Evolutionary conservation across 441 rosid genomes (phyloP), one percentile per base, ranked within the genome.

Genomic region (Bocquillonia castaneifolia): DNA sequence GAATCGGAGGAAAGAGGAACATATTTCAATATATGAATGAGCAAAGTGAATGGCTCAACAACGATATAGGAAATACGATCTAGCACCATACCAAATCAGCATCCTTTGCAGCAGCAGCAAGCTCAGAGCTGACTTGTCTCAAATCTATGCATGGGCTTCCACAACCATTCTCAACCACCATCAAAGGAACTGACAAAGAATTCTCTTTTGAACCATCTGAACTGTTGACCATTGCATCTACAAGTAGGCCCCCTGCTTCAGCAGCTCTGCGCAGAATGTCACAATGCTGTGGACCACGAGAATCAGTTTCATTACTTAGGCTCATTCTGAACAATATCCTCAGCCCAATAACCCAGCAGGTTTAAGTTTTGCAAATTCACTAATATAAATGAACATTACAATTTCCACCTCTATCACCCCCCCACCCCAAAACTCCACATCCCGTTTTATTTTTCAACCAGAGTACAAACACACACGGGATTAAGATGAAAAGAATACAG

Each of bases 81-180:
- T 1, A 26, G 64, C n/a, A 50, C 28, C 76, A 55, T 92, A 95
- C 99, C 90, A 95, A 85, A 79, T 95, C 99, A 52, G 99, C 98
- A 75, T 84, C 84, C 82, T 85, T 86, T 55, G 99, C 97, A 58
- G 89, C 90, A 17, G 94, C 98, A 59, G 99, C 98, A 68, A 95
- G 94, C 87, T 95, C 98, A 4, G 95, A 92, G 88, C 99, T 90
- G 86, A 92, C 98, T 79, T 92, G 98, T 79, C 98, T 82, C 40
- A 95, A 81, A 76, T 95, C 99, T 7, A 95, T 90, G 81, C 99
- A 95, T 48, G 99, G 98, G 77, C 98, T 90, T 67, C 98, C 99
- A n/a, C 98, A 95, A 23, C 99, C 99, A 71, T 95, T 95, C 83
- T 92, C 99, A 51, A 92, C 99, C 69, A 90, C 99, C 98, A 86